Conservation (phyloP, 495 filamentous ascomycete species). For the Penicillium psychrofluorescens region DNA sequence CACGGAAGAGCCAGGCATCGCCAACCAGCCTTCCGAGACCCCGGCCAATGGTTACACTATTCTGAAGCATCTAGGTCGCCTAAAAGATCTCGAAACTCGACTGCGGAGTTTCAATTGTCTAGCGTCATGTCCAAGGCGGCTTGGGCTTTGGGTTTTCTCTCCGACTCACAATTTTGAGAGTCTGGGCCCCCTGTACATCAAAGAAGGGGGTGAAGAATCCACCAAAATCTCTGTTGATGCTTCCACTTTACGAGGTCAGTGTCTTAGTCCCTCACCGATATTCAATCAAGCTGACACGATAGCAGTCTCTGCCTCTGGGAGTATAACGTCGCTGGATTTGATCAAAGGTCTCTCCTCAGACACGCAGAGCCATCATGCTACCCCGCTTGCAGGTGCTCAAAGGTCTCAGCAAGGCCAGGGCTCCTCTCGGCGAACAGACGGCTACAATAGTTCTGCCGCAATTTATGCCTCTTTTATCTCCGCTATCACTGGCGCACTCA, state of each 20-base stretch:
- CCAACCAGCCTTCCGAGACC: slow-evolving; percentile 27
- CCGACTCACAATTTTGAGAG: slow-evolving; percentile 35
- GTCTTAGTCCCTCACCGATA: too few species aligned
- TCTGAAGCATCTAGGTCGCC: slow-evolving; percentile 37
- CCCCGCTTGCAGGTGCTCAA: slow-evolving; percentile 18
- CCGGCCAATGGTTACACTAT: slow-evolving; percentile 36
- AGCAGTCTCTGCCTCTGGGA: slow-evolving; percentile 36
- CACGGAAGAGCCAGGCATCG: slow-evolving; percentile 32
- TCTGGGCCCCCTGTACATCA: slow-evolving; percentile 20
- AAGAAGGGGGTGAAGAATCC: slow-evolving; percentile 20
- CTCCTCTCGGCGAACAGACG: slow-evolving; percentile 23
- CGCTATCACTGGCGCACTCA: slow-evolving; percentile 33
- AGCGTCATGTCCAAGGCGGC: slow-evolving; percentile 35
- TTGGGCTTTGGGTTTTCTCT: slow-evolving; percentile 39
- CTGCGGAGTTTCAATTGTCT: slow-evolving; percentile 31
- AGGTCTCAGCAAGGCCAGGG: slow-evolving; percentile 19
- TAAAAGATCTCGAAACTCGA: slow-evolving; percentile 38
- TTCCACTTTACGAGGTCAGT: slow-evolving; percentile 32
- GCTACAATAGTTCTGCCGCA: slow-evolving; percentile 28
- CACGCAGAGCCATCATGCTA: slow-evolving; percentile 12
- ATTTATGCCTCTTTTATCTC: slow-evolving; percentile 40
- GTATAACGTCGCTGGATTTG: slow-evolving; percentile 28
- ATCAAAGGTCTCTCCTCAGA: slow-evolving; percentile 32
- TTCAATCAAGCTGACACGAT: too few species aligned
- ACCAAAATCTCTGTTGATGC: slow-evolving; percentile 28